A percentile compares a stretch with the other conserved stretches of the same genome.
These are phyloP conservation scores for Luzula sylvatica DNA, from an alignment of 176 grass and related monocot species.

Conservation along the genomic window DNA sequence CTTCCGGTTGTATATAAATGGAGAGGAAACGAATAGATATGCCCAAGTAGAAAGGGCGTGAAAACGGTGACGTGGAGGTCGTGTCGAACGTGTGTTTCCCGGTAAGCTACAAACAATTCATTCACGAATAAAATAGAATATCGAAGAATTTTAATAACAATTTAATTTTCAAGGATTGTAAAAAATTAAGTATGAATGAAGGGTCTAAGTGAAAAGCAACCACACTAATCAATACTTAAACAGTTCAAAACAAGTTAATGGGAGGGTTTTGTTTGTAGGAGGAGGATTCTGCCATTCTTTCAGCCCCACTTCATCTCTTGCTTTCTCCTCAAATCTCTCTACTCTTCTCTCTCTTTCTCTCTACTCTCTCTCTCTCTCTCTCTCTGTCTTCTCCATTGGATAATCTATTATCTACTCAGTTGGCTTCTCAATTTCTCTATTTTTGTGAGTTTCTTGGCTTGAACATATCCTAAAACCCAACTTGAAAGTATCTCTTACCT, in stretches of 20 bases:
- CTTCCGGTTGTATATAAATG: slow-evolving; percentile 14
- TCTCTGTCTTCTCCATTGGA: slow-evolving; percentile 50
- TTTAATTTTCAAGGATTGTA: slow-evolving; percentile 23
- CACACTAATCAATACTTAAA: background rate
- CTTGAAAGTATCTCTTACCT: slow-evolving; percentile 49
- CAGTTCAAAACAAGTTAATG: slow-evolving; percentile 43
- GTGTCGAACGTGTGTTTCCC: slow-evolving; percentile 42
- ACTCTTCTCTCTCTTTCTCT: slow-evolving; percentile 36
- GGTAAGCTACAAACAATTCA: slow-evolving; percentile 36
- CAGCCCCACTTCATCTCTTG: background rate
- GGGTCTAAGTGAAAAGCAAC: slow-evolving; percentile 16
- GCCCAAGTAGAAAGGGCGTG: background rate
- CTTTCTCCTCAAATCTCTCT: slow-evolving; percentile 18
- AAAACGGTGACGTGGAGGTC: slow-evolving; percentile 16
- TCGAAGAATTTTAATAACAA: background rate
- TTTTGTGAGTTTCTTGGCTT: slow-evolving; percentile 31
- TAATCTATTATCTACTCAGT: no score
- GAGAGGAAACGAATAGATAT: background rate
- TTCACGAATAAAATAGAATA: slow-evolving; percentile 8
- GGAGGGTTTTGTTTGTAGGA: background rate
- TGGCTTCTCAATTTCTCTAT: slow-evolving; percentile 26
- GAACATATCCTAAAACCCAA: slow-evolving; percentile 41
- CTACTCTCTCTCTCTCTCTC: slow-evolving; percentile 28
- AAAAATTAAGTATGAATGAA: slow-evolving; percentile 20
- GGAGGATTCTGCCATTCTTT: slow-evolving; percentile 5